Evolutionary conservation across 129 eudicot genomes (phyloP).

Genomic region (Tagetes patula): DNA sequence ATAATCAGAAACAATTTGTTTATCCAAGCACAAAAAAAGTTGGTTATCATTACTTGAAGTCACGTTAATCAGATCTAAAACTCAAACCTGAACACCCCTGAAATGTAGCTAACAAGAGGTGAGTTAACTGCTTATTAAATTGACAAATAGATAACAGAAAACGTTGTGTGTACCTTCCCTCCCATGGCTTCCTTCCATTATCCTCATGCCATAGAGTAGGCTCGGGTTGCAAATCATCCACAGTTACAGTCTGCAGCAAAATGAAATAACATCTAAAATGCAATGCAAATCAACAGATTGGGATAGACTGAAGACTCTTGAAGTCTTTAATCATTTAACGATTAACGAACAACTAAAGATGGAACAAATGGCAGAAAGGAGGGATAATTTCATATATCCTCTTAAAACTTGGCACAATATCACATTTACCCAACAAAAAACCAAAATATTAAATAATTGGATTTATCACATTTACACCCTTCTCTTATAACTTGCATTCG

Average conservation of each 20-base stretch:
- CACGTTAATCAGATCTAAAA: neutral
- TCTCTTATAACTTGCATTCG: neutral
- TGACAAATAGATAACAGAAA: neutral
- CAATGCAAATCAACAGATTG: neutral
- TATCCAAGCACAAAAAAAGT: neutral
- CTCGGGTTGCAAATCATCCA: constrained; percentile 73
- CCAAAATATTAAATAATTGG: neutral
- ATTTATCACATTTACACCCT: neutral
- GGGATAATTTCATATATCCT: neutral
- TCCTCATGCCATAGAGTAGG: constrained; percentile 92
- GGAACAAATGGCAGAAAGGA: neutral
- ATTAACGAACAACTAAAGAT: neutral
- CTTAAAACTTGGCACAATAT: neutral
- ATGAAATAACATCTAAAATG: neutral
- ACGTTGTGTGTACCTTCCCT: constrained; percentile 54
- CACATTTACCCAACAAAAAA: neutral
- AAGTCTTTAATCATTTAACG: too few species aligned
- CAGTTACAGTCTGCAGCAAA: constrained; percentile 56
- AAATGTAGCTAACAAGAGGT: neutral
- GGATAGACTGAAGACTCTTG: neutral
- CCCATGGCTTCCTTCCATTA: constrained; percentile 63
- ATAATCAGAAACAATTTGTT: neutral
- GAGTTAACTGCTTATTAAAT: neutral
- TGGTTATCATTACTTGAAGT: neutral
- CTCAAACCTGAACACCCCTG: neutral